phyloP scores from a whole-genome alignment of 257 asterid species.

The Solanum bulbocastanum region DNA sequence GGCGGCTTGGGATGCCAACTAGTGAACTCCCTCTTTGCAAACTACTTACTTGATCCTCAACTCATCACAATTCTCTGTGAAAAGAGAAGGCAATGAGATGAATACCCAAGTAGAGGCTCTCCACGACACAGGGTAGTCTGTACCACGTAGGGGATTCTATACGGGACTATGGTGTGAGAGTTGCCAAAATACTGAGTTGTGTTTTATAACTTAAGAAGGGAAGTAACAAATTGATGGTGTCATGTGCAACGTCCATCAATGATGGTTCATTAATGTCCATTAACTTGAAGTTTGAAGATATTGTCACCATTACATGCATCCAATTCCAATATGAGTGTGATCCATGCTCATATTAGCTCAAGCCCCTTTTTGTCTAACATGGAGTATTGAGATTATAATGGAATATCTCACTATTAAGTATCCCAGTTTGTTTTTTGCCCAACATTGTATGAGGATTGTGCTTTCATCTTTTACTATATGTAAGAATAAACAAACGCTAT shows the following conservation, averaged over 20 bases:
- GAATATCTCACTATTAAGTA: not conserved
- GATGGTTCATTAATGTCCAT: too few species aligned
- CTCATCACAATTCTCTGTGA: not conserved
- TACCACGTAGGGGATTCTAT: not conserved
- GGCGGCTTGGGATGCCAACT: not conserved
- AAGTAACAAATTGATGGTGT: not conserved
- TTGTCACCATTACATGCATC: not conserved
- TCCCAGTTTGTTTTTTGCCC: not conserved
- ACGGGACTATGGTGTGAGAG: not conserved
- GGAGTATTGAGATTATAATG: not conserved
- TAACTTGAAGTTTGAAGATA: not conserved
- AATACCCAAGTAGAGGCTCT: not conserved
- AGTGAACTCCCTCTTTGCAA: not conserved
- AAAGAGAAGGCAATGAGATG: not conserved
- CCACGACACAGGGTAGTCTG: not conserved
- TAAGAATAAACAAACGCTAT: not conserved
- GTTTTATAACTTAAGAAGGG: not conserved
- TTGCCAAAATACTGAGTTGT: not conserved
- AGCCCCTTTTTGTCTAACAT: too few species aligned
- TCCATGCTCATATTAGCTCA: too few species aligned
- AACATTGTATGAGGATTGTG: not conserved
- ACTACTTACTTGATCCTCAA: not conserved
- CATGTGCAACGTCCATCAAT: too few species aligned
- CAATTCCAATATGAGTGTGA: not conserved
- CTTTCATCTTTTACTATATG: not conserved